Evolutionary conservation across 805 yeast species (phyloP).

Genomic region (Candida cerambycidarum): DNA sequence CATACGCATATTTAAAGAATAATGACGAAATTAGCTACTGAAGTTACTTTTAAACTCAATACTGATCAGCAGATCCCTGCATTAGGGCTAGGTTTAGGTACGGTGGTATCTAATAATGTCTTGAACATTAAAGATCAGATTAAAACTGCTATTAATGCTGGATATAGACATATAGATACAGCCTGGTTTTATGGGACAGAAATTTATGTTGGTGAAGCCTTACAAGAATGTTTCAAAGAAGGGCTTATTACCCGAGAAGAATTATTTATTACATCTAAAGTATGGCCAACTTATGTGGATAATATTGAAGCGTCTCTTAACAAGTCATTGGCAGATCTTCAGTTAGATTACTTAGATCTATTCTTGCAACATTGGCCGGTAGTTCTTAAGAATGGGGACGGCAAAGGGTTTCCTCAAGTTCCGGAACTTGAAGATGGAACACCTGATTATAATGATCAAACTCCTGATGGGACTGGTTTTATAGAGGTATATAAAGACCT

Average conservation of each 20-base stretch:
- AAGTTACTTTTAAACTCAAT: conserved; percentile 45
- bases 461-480: conserved; percentile 28
- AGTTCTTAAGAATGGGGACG: conserved; percentile 73
- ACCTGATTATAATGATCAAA: conserved; percentile 23
- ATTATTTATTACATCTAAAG: conserved; percentile 72
- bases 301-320: conserved; percentile 53
- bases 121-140: conserved; percentile 44
- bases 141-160: conserved; percentile 80
- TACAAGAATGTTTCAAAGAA: conserved; percentile 60
- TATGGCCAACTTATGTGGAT: conserved; percentile 78
- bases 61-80: conserved; percentile 63
- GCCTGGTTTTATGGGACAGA: conserved; percentile 71
- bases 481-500: conserved; percentile 24
- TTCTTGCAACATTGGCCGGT: conserved; percentile 85
- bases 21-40: conserved; percentile 26
- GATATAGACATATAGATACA: conserved; percentile 74
- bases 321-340: conserved; percentile 63
- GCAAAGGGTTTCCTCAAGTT: conserved; percentile 51
- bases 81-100: conserved; percentile 55
- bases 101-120: conserved; percentile 28
- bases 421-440: conserved; percentile 37
- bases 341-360: conserved; percentile 74
- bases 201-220: conserved; percentile 63
- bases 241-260: conserved; percentile 73
- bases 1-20: no score